A percentile compares a stretch with the other conserved stretches of the same genome.
Conservation (phyloP, 495 filamentous ascomycete species). For the Amphirosellinia nigrospora region DNA sequence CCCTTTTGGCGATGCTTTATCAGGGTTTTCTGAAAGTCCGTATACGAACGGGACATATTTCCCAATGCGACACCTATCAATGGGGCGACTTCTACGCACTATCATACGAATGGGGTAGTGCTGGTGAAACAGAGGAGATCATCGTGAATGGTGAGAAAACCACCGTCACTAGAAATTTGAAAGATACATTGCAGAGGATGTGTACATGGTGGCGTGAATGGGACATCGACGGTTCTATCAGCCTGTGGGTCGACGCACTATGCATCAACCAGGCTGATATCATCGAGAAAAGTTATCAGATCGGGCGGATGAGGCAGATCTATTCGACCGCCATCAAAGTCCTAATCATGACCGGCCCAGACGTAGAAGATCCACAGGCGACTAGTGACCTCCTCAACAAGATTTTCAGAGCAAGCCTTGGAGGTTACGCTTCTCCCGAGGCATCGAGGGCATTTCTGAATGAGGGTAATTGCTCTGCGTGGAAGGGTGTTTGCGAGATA, state of each 20-base stretch:
- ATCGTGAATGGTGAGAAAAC: not conserved
- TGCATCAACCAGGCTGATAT: conserved; percentile 14
- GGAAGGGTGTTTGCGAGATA: conserved; percentile 12
- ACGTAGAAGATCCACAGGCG: not conserved
- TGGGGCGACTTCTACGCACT: conserved; percentile 10
- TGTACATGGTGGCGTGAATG: not conserved
- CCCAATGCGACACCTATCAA: not conserved
- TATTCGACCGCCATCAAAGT: conserved; percentile 3
- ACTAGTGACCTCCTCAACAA: not conserved
- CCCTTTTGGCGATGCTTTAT: not conserved
- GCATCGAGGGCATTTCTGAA: not conserved
- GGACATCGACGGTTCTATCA: not conserved
- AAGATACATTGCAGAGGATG: not conserved
- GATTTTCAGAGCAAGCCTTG: not conserved
- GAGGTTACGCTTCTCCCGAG: not conserved
- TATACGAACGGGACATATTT: not conserved
- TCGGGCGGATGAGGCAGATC: not conserved
- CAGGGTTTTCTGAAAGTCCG: not conserved
- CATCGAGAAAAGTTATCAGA: not conserved
- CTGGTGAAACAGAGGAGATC: not conserved
- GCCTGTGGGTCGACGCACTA: conserved; percentile 14
- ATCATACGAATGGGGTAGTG: conserved; percentile 6
- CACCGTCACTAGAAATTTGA: conserved; percentile 1
- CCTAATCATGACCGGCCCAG: conserved; percentile 3
- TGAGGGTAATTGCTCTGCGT: not conserved